Base-by-base conservation (phyloP, 2,329 filamentous ascomycete species). In the Furcasterigmium furcatum region DNA sequence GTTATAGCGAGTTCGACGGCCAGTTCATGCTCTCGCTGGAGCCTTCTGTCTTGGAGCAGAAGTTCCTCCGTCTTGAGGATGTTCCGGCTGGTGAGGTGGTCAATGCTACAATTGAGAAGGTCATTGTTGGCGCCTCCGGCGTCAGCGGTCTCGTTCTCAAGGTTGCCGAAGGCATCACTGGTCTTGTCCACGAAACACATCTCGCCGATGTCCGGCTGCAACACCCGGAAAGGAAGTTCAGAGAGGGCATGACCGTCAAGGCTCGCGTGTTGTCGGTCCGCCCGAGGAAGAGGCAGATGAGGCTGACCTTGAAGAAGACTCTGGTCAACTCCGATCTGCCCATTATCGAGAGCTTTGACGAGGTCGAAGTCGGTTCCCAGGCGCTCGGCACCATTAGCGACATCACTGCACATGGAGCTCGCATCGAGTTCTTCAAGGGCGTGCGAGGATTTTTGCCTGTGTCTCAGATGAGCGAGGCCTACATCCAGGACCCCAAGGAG, bases 391-490 rank as follows among this genome's bases (percentile, higher is more conserved):
- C 91, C 1, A 86, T 99, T 52, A 78, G 95, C 54, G 95, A 87
- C 52, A 74, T 99, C 10, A 74, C 90, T 46, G 68, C 79, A 4
- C 82, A 82, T 44, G 94, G 94, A 48, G 94, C 94, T 10, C 82
- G 92, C 16, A 87, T 99, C 44, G 90, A 95, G 61, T 99, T 97
- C 67, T 99, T 95, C 58, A 90, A 90, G 16, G 70, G 76, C 9
- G 74, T 99, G 18, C 82, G 83, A 53, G 95, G 87, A 9, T 99
- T 95, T 71, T 76, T 99, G 45, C 94, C 94, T 3, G 85, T 95
- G 1, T 88, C 88, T 2, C 92, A 99, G 67, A 99, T 99, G 94
- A 97, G 94, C 62, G 94, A 99, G 63, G 91, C 91, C 10, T 96
- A 87, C 60, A 96, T 99, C 58, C 81, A 87, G 54, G 88, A 96